A percentile compares a stretch with the other conserved stretches of the same genome.
Evolutionary conservation across 2,329 filamentous ascomycete genomes (phyloP).

Genomic region (Capronia americana): DNA sequence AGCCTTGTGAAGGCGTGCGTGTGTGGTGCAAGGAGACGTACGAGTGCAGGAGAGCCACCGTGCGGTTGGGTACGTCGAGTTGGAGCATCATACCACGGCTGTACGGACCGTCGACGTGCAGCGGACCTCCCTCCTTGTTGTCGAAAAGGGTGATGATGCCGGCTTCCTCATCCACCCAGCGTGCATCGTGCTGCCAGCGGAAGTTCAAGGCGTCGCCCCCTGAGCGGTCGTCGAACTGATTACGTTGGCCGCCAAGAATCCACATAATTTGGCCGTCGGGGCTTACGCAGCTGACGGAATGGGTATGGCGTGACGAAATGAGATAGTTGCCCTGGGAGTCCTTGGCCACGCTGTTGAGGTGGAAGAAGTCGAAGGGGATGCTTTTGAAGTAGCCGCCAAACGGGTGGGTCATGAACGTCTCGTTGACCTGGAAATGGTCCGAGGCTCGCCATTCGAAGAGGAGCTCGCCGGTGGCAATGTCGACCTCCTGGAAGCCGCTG

Average conservation of each 20-base stretch:
- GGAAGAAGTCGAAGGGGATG: constrained; percentile 60
- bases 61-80: constrained; percentile 51
- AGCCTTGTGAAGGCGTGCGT: constrained; percentile 50
- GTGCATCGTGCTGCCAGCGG: constrained; percentile 61
- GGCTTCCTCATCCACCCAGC: constrained; percentile 46
- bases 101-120: constrained; percentile 39
- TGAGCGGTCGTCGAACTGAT: constrained; percentile 51
- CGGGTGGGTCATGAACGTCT: constrained; percentile 29
- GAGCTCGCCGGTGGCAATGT: constrained; percentile 52
- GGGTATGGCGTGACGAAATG: constrained; percentile 52
- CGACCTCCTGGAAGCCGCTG: constrained; percentile 54
- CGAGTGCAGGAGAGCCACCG: constrained; percentile 50
- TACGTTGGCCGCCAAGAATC: constrained; percentile 57
- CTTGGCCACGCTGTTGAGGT: constrained; percentile 62
- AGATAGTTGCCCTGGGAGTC: constrained; percentile 54
- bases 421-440: constrained; percentile 49
- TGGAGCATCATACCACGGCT: constrained; percentile 55
- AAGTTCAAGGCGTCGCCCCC: constrained; percentile 55
- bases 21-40: constrained; percentile 50
- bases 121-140: constrained; percentile 43
- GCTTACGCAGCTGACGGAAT: constrained; percentile 52
- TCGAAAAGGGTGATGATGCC: constrained; percentile 49
- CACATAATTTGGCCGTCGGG: constrained; percentile 53
- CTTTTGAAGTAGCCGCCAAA: constrained; percentile 29
- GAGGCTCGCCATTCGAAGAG: constrained; percentile 57